Evolutionary conservation across 306 rosid genomes (phyloP), one percentile per base, ranked within the genome.

Genomic region (Medicago ruthenica): DNA sequence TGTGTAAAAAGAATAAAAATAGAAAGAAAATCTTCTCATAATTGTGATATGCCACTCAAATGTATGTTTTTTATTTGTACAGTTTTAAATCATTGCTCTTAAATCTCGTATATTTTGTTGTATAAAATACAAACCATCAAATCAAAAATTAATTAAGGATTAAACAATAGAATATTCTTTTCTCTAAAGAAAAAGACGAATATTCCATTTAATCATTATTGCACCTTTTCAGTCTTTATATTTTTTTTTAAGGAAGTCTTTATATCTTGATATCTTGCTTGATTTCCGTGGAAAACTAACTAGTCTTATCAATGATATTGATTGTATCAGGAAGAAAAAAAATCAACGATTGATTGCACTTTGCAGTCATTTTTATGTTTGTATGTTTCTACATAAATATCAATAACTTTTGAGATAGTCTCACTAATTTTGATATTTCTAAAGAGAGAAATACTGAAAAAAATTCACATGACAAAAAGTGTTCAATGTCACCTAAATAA

Each of bases 161-260:
- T 2, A 58, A 11, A 58, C 34, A 24, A 17, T 31, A 5, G 70
- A 69, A 17, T 60, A 60, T 60, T 9, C 53, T 31, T 34, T 34
- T 6, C 37, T 34, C 37, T 34, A 34, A 5, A 34, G 7, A 0
- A 34, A 34, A 6, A 0, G 7, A 17, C 5, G 70, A 77, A 17
- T 47, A 60, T 60, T 9, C 70, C 69, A 15, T 42, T 53, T 53
- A 59, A 53, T 47, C 54, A 69, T 24, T 39, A 63, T 1, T 14
- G 1, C 12, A 45, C 20, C 7, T 31, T 34, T 17, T 48, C 34
- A 5, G 39, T 65, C 45, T 66, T 76, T n/a, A n/a, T n/a, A n/a
- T n/a, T n/a, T n/a, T n/a, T n/a, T n/a, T n/a, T n/a, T n/a, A n/a
- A n/a, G n/a, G n/a, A n/a, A n/a, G n/a, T n/a, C 57, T 50, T 0